These are phyloP conservation scores for Chrysosporium queenslandicum DNA, from an alignment of 2,329 filamentous ascomycete genomes.

Conservation along the genomic window DNA sequence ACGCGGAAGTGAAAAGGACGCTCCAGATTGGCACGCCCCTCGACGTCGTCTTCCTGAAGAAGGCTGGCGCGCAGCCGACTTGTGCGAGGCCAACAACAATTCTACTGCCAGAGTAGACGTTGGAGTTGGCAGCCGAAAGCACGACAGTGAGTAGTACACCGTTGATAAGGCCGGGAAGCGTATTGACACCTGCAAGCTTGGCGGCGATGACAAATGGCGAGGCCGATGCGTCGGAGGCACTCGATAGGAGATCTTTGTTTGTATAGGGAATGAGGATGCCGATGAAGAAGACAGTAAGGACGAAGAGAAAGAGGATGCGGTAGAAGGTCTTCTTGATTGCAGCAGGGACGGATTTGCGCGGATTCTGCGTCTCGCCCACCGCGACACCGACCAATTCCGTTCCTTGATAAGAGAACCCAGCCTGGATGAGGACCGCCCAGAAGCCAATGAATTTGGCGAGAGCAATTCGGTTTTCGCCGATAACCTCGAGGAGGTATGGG, in stretches of 20 bases:
- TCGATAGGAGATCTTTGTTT: constrained; percentile 43
- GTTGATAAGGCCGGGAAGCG: constrained; percentile 35
- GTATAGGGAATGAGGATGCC: constrained; percentile 59
- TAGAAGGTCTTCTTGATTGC: constrained; percentile 68
- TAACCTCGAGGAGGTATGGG: constrained; percentile 49
- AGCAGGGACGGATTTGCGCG: constrained; percentile 58
- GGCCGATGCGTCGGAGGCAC: constrained; percentile 25
- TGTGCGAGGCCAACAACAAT: constrained; percentile 57
- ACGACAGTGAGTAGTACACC: constrained; percentile 36
- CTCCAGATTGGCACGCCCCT: constrained; percentile 38
- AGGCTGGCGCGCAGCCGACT: constrained; percentile 36
- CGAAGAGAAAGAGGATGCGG: constrained; percentile 55
- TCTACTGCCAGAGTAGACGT: constrained; percentile 46
- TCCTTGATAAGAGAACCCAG: constrained; percentile 42
- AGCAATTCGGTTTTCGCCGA: constrained; percentile 29
- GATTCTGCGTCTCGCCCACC: constrained; percentile 66
- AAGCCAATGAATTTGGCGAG: constrained; percentile 57
- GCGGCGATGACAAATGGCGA: constrained; percentile 39
- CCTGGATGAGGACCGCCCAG: constrained; percentile 42
- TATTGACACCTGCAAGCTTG: constrained; percentile 29
- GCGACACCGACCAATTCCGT: constrained; percentile 67
- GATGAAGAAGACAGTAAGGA: constrained; percentile 50
- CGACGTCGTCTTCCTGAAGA: constrained; percentile 35
- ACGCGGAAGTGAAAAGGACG: constrained; percentile 37
- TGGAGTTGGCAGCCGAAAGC: constrained; percentile 36